Conservation (phyloP, 2,329 filamentous ascomycete genomes). For the Pseudocercospora cruenta region DNA sequence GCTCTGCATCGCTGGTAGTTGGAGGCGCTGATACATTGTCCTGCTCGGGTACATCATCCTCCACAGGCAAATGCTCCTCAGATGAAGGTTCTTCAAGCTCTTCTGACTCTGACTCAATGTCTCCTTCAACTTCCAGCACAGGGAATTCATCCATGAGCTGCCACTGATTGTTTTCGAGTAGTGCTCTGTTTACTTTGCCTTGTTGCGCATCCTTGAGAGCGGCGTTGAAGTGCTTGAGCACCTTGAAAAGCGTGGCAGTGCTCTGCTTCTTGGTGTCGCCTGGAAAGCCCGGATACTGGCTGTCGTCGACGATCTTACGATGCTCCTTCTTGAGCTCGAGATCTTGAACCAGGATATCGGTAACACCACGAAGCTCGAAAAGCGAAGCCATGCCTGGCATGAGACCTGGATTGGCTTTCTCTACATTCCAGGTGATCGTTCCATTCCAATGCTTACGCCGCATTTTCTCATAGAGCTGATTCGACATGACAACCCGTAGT, state of each 20-base stretch:
- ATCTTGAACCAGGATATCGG: constrained; percentile 25
- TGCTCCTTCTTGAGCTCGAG: constrained; percentile 13
- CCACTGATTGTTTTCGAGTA: constrained; percentile 29
- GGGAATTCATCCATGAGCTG: constrained; percentile 29
- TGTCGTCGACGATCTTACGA: constrained; percentile 12
- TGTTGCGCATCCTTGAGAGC: constrained; percentile 28
- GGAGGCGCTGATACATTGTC: too few species aligned
- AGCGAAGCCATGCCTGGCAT: constrained; percentile 26
- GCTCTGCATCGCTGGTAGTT: too few species aligned
- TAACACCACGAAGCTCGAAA: constrained; percentile 27
- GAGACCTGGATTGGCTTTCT: constrained; percentile 23
- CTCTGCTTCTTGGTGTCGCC: background rate
- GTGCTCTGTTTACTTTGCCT: constrained; percentile 25
- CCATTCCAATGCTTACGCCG: too few species aligned
- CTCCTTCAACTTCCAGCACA: constrained; percentile 14
- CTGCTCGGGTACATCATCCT: too few species aligned
- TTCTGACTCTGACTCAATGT: background rate
- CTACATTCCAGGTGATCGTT: constrained; percentile 1
- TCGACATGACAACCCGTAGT: constrained; percentile 28
- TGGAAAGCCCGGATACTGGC: constrained; percentile 21
- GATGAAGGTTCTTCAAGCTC: background rate
- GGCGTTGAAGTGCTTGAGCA: constrained; percentile 29
- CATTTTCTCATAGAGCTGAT: constrained; percentile 10
- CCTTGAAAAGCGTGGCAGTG: constrained; percentile 16
- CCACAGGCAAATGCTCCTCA: background rate